Evolutionary conservation across 2,329 filamentous ascomycete species (phyloP).

Genomic region (Curvularia sp.): DNA sequence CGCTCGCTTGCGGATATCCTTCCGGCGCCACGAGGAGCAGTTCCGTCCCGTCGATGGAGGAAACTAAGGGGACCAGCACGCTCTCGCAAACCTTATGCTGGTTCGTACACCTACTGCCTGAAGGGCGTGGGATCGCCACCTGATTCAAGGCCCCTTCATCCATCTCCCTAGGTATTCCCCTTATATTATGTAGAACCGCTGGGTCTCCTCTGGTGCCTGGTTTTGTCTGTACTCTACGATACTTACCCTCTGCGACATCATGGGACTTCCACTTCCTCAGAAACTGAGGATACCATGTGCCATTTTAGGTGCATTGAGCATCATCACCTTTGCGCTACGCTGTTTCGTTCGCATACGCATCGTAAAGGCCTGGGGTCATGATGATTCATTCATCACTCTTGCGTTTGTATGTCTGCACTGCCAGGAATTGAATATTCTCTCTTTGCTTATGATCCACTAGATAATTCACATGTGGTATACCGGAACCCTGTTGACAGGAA

Average conservation of each 20-base stretch:
- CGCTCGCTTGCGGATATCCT: neutral
- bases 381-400: conserved; percentile 26
- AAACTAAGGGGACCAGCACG: neutral
- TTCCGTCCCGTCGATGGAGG: neutral
- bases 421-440: neutral
- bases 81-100: neutral
- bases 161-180: neutral
- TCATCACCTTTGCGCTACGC: conserved; percentile 21
- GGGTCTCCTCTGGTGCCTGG: neutral
- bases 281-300: conserved; percentile 12
- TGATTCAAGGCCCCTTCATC: neutral
- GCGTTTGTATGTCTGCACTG: conserved; percentile 18
- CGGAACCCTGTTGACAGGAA: conserved; percentile 19
- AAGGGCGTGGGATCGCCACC: neutral
- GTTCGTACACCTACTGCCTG: neutral
- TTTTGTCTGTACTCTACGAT: neutral
- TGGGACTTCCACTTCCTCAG: conserved; percentile 17
- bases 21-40: neutral
- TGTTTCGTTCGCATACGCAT: conserved; percentile 23
- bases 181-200: neutral
- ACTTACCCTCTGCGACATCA: neutral
- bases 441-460: conserved; percentile 3
- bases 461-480: conserved; percentile 24
- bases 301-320: conserved; percentile 18
- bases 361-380: conserved; percentile 23